A percentile compares a stretch with the other conserved stretches of the same genome.
Evolutionary conservation across 768 basidiomycete species (phyloP).

Genomic region (Auricularia sp.): DNA sequence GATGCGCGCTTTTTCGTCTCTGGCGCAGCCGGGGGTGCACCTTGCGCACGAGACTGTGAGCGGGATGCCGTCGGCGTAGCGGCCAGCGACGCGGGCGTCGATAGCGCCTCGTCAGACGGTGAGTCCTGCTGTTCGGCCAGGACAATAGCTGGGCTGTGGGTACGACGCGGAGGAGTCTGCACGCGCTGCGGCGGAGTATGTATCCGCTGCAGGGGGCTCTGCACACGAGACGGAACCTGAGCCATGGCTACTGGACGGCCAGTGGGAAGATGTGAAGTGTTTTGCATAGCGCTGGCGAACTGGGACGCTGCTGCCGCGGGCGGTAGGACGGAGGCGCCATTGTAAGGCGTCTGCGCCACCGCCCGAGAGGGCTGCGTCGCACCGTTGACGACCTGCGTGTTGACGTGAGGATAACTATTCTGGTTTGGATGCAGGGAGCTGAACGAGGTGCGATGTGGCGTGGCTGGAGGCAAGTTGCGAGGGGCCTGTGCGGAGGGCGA

Average conservation of each 20-base stretch:
- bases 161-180: background rate
- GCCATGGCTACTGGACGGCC: background rate
- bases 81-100: background rate
- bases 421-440: background rate
- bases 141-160: background rate
- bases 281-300: background rate
- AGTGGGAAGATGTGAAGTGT: background rate
- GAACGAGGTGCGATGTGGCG: background rate
- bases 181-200: background rate
- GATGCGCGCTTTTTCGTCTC: conserved; percentile 15
- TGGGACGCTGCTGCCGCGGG: background rate
- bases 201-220: background rate
- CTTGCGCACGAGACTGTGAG: background rate
- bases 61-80: background rate
- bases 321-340: background rate
- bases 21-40: conserved; percentile 6
- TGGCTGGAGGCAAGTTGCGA: background rate
- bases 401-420: background rate
- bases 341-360: background rate
- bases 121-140: background rate
- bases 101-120: background rate
- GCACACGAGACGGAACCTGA: background rate
- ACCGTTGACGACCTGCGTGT: background rate
- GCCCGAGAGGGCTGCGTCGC: background rate
- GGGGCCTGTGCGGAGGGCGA: background rate